phyloP scores from a whole-genome alignment of 208 protist species.

The Trypanosoma cruzi region DNA sequence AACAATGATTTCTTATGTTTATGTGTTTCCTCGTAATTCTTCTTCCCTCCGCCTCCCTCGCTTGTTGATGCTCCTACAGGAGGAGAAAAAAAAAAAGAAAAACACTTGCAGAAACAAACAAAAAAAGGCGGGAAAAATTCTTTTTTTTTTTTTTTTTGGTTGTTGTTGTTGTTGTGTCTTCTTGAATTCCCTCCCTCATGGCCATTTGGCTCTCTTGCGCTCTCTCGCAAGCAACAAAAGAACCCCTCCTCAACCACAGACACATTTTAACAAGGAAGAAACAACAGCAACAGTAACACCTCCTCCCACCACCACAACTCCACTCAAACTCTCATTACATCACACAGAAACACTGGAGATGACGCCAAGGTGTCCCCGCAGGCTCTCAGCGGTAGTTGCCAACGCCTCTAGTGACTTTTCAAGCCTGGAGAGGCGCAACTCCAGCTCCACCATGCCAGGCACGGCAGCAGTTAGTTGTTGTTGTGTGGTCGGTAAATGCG shows the following conservation, averaged over 20 bases:
- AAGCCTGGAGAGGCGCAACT: constrained; percentile 10
- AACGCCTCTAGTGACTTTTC: constrained; percentile 7
- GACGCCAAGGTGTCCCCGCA: constrained; percentile 1
- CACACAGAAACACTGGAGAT: background rate
- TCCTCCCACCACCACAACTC: no score
- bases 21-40: background rate
- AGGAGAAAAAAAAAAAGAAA: background rate
- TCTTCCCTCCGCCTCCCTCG: background rate
- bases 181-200: background rate
- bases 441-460: constrained; percentile 8
- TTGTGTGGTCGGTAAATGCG: background rate
- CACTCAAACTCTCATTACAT: constrained; percentile 8
- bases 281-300: background rate
- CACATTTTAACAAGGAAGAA: background rate
- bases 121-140: background rate
- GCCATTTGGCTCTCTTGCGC: background rate
- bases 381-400: constrained; percentile 2
- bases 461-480: background rate
- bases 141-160: background rate
- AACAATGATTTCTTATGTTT: background rate
- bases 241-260: background rate
- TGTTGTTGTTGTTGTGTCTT: background rate
- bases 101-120: background rate
- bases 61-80: background rate
- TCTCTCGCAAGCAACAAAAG: background rate